Conservation (phyloP, 768 basidiomycete genomes). For the Boletus sp. region DNA sequence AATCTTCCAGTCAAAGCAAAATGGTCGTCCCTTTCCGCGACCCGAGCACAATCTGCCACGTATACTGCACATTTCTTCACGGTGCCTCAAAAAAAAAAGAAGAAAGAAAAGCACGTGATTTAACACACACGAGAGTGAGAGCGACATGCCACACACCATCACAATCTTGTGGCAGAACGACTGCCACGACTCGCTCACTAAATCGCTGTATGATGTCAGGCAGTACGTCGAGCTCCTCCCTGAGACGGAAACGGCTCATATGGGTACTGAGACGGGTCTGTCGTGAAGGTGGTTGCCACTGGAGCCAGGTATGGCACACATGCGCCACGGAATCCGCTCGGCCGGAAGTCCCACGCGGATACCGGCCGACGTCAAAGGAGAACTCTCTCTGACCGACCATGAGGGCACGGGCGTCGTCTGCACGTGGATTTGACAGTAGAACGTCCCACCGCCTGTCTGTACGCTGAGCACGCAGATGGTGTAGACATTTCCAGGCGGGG, state of each 20-base stretch:
- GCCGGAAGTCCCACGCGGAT: background rate
- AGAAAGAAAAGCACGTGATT: background rate
- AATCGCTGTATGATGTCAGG: too few species aligned
- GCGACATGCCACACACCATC: background rate
- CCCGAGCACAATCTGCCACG: constrained; percentile 43
- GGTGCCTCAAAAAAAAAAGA: constrained; percentile 35
- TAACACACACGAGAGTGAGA: background rate
- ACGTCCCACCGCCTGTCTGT: constrained; percentile 34
- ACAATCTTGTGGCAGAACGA: too few species aligned
- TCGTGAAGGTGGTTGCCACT: too few species aligned
- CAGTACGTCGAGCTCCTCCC: too few species aligned
- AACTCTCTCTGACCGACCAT: constrained; percentile 32
- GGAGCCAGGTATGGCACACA: background rate
- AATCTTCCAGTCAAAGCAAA: background rate
- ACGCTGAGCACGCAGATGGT: constrained; percentile 34
- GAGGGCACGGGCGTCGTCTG: constrained; percentile 25
- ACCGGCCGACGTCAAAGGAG: too few species aligned
- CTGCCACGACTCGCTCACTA: too few species aligned
- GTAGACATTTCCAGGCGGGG: constrained; percentile 36
- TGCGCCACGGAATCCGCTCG: constrained; percentile 10
- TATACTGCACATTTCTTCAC: constrained; percentile 40
- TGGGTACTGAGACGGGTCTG: too few species aligned
- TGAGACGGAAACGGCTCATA: too few species aligned
- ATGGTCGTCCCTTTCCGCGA: constrained; percentile 34
- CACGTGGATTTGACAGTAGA: constrained; percentile 39